These are phyloP conservation scores for Tetrahymena elliotti DNA, from an alignment of 73 alveolate species.

Conservation along the genomic window DNA sequence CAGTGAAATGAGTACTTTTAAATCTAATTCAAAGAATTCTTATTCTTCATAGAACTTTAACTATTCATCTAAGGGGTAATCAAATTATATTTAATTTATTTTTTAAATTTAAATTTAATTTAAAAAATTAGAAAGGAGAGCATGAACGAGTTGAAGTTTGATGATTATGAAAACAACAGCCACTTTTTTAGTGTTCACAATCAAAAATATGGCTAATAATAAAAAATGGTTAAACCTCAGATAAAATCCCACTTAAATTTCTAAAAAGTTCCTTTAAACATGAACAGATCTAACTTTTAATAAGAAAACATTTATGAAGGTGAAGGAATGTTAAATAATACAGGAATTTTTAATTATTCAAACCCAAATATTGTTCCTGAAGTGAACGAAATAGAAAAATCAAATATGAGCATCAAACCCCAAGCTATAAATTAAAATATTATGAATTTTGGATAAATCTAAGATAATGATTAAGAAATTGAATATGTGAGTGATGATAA, in stretches of 20 bases:
- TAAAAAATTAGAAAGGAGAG: neutral
- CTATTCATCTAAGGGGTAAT: neutral
- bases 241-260: neutral
- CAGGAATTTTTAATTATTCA: neutral
- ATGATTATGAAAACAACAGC: neutral
- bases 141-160: neutral
- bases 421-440: neutral
- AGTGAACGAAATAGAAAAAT: neutral
- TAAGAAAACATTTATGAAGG: neutral
- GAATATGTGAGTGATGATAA: neutral
- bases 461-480: neutral
- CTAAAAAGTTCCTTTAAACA: neutral
- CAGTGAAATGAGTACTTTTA: neutral
- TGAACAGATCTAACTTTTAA: neutral
- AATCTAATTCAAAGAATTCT: neutral
- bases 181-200: neutral
- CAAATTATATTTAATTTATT: neutral
- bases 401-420: neutral
- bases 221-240: neutral
- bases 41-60: neutral
- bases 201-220: neutral
- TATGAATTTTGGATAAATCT: neutral
- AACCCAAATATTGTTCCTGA: neutral
- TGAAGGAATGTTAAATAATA: neutral
- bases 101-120: neutral